Base-by-base conservation (phyloP, 441 rosid genomes). In the Pelargonium fulgidum region DNA sequence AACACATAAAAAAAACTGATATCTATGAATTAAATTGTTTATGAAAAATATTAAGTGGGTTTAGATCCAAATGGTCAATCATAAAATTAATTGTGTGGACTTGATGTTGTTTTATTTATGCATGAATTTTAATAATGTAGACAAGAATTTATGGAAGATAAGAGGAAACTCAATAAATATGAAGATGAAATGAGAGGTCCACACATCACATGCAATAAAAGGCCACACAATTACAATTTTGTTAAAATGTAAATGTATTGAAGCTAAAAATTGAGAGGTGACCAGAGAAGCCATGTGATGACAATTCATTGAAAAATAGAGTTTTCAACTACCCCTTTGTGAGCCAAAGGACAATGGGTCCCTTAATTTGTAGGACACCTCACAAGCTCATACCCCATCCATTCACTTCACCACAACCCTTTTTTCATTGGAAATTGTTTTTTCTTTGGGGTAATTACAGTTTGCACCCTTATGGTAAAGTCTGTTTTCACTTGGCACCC, bases 361-460 rank as follows among this genome's bases (percentile, higher is more conserved):
- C 59, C 59, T 52, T 52, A 52, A 52, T 52, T n/a, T 14, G 59
- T 52, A 17, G 59, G 59, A 52, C 59, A 52, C 2, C 59, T 52
- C 59, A 52, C 59, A 14, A 14, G 59, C 17, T 3, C 59, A 52
- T 2, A 14, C 19, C 17, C 14, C 54, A 13, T 12, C 54, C 41
- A 36, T 36, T 36, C 41, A 36, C 41, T 36, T 36, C 8, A 36
- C 41, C 8, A 36, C 41, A 29, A 29, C 36, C 36, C 36, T 29
- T 29, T 29, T 29, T 29, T 0, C 36, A 29, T 29, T 29, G 36
- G 36, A 29, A 29, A 3, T 29, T 29, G 36, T 3, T 29, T 29
- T 29, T 29, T 29, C 0, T 29, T 29, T 22, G 39, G 39, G 39
- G n/a, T n/a, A n/a, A n/a, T n/a, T n/a, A n/a, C n/a, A n/a, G n/a